Percentiles rank a stretch among this genome's conserved stretches.
Conservation (phyloP, 176 grass and related monocot species). For the Juncus inflexus region DNA sequence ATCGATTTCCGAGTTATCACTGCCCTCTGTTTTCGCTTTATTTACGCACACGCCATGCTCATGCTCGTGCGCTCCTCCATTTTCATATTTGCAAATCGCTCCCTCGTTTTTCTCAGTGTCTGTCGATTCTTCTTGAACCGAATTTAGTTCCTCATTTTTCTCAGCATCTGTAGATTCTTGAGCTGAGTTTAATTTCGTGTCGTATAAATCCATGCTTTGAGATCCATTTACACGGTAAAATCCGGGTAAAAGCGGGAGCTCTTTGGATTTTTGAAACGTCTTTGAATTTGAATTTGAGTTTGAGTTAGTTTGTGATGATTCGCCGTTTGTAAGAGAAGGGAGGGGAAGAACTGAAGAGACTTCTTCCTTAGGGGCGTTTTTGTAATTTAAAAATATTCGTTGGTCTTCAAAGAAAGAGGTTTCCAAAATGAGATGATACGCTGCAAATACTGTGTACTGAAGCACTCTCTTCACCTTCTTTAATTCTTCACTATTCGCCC, state of each 20-base stretch:
- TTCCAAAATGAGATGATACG: constrained; percentile 84
- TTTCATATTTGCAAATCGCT: constrained; percentile 21
- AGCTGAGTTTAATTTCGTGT: constrained; percentile 42
- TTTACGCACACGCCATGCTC: constrained; percentile 20
- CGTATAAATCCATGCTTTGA: constrained; percentile 54
- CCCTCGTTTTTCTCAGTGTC: constrained; percentile 35
- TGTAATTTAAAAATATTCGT: constrained; percentile 53
- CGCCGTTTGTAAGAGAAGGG: constrained; percentile 24
- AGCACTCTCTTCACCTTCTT: constrained; percentile 85
- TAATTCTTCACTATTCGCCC: constrained; percentile 60
- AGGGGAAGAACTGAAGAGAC: constrained; percentile 24
- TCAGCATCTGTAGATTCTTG: constrained; percentile 30
- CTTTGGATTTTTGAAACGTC: constrained; percentile 22
- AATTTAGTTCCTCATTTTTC: constrained; percentile 25
- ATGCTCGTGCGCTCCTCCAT: constrained; percentile 10
- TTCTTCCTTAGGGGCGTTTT: constrained; percentile 27
- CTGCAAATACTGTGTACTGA: constrained; percentile 89
- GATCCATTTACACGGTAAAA: constrained; percentile 38
- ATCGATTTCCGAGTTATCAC: constrained; percentile 26
- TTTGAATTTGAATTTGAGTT: constrained; percentile 4
- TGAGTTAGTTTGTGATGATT: neutral
- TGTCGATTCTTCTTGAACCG: constrained; percentile 36
- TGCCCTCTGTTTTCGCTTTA: constrained; percentile 32
- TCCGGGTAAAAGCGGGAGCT: constrained; percentile 24
- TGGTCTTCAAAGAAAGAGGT: constrained; percentile 94